These are phyloP conservation scores for Oenanthe javanica DNA, from an alignment of 140 eudicot genomes.

Conservation along the genomic window DNA sequence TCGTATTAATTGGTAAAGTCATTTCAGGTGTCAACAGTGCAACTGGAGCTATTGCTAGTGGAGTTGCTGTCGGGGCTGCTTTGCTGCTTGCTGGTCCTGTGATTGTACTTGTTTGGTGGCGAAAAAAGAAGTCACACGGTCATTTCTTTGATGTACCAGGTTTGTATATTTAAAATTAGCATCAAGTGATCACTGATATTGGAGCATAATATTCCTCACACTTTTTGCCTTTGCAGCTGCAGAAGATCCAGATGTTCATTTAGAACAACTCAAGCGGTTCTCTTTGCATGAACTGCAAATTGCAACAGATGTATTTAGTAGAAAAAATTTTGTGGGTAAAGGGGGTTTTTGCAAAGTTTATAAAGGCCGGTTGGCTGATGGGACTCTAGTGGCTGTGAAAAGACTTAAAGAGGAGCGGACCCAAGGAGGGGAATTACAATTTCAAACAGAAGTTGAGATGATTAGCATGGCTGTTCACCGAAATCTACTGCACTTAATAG, in stretches of 20 bases:
- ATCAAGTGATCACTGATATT: neutral
- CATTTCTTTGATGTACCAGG: conserved; percentile 89
- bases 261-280: conserved; percentile 84
- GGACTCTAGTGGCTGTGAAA: conserved; percentile 84
- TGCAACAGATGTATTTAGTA: conserved; percentile 76
- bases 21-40: conserved; percentile 35
- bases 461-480: conserved; percentile 98
- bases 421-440: conserved; percentile 64
- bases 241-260: conserved; percentile 91
- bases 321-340: conserved; percentile 64
- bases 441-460: conserved; percentile 62
- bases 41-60: conserved; percentile 72
- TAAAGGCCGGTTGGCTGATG: conserved; percentile 82
- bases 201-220: neutral
- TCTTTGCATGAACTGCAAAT: conserved; percentile 86
- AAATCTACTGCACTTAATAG: conserved; percentile 72
- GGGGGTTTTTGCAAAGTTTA: conserved; percentile 94
- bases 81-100: conserved; percentile 62
- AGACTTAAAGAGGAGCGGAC: conserved; percentile 86
- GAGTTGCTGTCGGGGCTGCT: conserved; percentile 84
- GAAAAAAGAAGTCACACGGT: conserved; percentile 55
- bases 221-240: conserved; percentile 47
- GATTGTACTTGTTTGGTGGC: conserved; percentile 57
- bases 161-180: conserved; percentile 24
- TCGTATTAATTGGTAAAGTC: conserved; percentile 8